Percentiles rank a stretch among this genome's conserved stretches.
phyloP scores from a whole-genome alignment of 768 basidiomycete species.

The Sarcodon aspratus region DNA sequence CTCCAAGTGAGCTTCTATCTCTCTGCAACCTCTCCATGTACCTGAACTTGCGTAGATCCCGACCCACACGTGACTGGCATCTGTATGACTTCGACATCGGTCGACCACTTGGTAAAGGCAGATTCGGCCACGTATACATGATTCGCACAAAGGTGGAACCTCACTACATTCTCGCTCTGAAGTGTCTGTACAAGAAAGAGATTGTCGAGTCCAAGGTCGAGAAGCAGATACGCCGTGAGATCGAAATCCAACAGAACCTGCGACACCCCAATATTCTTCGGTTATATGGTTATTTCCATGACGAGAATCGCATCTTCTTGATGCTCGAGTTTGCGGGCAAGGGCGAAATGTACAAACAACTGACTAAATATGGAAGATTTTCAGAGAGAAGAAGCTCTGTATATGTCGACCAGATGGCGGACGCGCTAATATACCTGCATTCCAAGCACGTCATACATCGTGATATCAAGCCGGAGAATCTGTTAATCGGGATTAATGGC shows the following conservation, averaged over 20 bases:
- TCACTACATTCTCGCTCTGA: constrained; percentile 90
- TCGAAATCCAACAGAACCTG: constrained; percentile 95
- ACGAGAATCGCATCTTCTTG: constrained; percentile 93
- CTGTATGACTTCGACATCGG: constrained; percentile 89
- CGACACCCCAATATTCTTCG: constrained; percentile 92
- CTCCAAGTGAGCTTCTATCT: constrained; percentile 35
- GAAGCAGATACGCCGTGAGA: constrained; percentile 94
- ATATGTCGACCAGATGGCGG: constrained; percentile 98
- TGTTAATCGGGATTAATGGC: constrained; percentile 88
- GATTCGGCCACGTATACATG: constrained; percentile 98
- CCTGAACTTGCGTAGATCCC: constrained; percentile 28
- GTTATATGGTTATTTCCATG: constrained; percentile 96
- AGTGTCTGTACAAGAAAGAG: constrained; percentile 95
- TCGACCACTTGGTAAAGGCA: constrained; percentile 94
- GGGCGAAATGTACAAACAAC: constrained; percentile 94
- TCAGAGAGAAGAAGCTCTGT: constrained; percentile 78
- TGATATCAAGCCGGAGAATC: constrained; percentile 98
- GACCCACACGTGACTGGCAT: constrained; percentile 77
- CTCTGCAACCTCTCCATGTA: constrained; percentile 5
- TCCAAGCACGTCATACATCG: constrained; percentile 96
- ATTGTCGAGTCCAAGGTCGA: constrained; percentile 86
- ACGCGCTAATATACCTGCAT: constrained; percentile 87
- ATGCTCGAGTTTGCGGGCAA: constrained; percentile 98
- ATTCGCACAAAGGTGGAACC: constrained; percentile 85
- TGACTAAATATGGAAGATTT: constrained; percentile 78